Percentiles rank a stretch among this genome's conserved stretches.
These are phyloP conservation scores for Chaetomiaceae sp. DNA, from an alignment of 2,329 filamentous ascomycete genomes.

Conservation along the genomic window DNA sequence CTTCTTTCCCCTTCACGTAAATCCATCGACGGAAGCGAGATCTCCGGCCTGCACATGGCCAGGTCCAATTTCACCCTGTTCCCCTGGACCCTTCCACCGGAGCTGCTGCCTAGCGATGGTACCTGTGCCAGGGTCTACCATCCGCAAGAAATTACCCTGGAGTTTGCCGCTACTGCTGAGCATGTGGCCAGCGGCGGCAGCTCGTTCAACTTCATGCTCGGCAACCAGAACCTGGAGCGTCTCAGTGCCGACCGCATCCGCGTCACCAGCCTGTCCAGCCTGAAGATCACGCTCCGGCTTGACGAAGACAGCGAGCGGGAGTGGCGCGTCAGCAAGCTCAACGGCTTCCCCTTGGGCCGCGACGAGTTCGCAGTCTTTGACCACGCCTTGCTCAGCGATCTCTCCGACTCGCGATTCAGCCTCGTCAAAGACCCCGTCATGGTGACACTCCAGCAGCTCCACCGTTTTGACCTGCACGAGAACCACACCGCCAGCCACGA, in stretches of 20 bases:
- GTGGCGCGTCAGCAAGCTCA: conserved; percentile 74
- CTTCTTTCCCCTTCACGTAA: conserved; percentile 36
- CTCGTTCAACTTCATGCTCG: conserved; percentile 42
- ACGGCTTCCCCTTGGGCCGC: conserved; percentile 72
- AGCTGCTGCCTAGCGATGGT: conserved; percentile 68
- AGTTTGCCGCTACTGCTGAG: conserved; percentile 50
- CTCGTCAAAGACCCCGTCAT: conserved; percentile 60
- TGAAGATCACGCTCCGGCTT: conserved; percentile 61
- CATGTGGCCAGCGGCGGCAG: conserved; percentile 32
- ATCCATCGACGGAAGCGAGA: conserved; percentile 31
- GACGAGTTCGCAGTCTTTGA: conserved; percentile 83
- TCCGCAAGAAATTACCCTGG: conserved; percentile 62
- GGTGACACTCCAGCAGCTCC: conserved; percentile 32
- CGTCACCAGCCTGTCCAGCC: conserved; percentile 48
- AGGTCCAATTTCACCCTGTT: conserved; percentile 73
- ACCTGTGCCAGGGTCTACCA: conserved; percentile 67
- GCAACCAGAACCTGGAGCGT: conserved; percentile 42
- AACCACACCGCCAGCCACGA: conserved; percentile 36
- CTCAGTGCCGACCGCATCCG: conserved; percentile 41
- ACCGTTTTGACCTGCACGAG: conserved; percentile 68
- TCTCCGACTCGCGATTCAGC: conserved; percentile 78
- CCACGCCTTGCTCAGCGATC: conserved; percentile 66
- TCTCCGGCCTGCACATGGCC: conserved; percentile 27
- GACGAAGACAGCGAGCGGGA: conserved; percentile 46
- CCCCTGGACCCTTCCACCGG: conserved; percentile 82